Base-by-base conservation (phyloP, 352 stramenopile species). In the Pythium sukuiense region DNA sequence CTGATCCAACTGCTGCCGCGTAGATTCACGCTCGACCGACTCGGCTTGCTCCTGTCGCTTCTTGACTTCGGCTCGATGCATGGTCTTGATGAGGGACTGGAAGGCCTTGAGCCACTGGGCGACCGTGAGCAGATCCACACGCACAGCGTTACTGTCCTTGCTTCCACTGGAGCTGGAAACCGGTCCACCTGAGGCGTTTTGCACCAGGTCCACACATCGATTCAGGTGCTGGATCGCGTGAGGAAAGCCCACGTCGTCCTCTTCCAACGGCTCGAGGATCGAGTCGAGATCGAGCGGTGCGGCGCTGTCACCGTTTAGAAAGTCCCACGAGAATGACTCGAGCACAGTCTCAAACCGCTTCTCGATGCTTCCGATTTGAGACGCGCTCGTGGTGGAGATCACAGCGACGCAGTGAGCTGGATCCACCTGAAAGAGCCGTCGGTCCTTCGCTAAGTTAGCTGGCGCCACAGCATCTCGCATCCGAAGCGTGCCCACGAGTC, bases 401-500 rank as follows among this genome's bases (percentile, higher is more conserved):
- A 93, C 72, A 9, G 88, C 79, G 0, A 88, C 84, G 48, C 79
- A 84, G 63, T 93, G 84, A 6, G 82, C 68, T n/a, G 81, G 77
- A 33, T 93, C 84, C 30, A 89, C 60, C 26, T 87, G 85, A 49
- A 89, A 90, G 30, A 89, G 49, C 1, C 84, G 81, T 0, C 82
- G 74, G 53, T 93, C 84, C 56, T 91, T 93, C 66, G 72, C 80
- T 39, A 89, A 30, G 32, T 86, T 88, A 0, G 79, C 63, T 13
- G 72, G 61, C 18, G 72, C 80, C 5, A 93, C 56, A 14, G 74
- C 73, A 29, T 93, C 84, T 16, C 82, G 73, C 59, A 87, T 81
- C 2, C 84, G 72, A 9, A 86, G 58, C 2, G 76, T 80, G 13
- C 80, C 82, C 16, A 93, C 82, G 13, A 76, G 65, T 2, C 72